A percentile compares a stretch with the other conserved stretches of the same genome.
Conservation (phyloP, 1,284 basidiomycete species). For the Leccinum solheimii region DNA sequence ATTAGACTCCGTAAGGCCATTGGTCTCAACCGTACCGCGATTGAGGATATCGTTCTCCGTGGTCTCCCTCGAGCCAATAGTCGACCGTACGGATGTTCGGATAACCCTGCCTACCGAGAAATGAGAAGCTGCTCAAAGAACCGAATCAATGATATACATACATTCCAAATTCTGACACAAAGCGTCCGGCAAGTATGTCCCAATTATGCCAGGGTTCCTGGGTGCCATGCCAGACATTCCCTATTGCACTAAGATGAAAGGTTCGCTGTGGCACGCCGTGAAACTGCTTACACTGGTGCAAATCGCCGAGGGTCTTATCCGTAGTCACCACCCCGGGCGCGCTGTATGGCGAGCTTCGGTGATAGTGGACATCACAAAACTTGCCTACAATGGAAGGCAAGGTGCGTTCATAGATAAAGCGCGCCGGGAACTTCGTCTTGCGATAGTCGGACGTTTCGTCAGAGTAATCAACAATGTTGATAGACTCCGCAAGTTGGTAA, state of each 20-base stretch:
- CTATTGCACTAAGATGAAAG: constrained; percentile 35
- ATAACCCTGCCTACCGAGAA: constrained; percentile 65
- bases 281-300: constrained; percentile 73
- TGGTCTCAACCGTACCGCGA: constrained; percentile 59
- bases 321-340: constrained; percentile 73
- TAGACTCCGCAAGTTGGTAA: constrained; percentile 79
- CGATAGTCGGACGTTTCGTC: constrained; percentile 82
- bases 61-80: constrained; percentile 75
- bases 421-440: constrained; percentile 81
- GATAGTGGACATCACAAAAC: constrained; percentile 73
- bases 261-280: neutral
- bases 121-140: neutral
- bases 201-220: constrained; percentile 91
- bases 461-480: constrained; percentile 77
- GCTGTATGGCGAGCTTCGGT: constrained; percentile 84
- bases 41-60: constrained; percentile 77
- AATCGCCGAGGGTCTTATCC: constrained; percentile 77
- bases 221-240: constrained; percentile 90
- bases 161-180: constrained; percentile 91
- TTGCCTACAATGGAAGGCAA: constrained; percentile 72
- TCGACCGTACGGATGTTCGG: constrained; percentile 84
- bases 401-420: constrained; percentile 83
- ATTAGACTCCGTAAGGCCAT: constrained; percentile 10
- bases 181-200: constrained; percentile 81
- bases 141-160: constrained; percentile 36